These are phyloP conservation scores for Monilinia vaccinii-corymbosi DNA, from an alignment of 2,329 filamentous ascomycete genomes.

Conservation along the genomic window DNA sequence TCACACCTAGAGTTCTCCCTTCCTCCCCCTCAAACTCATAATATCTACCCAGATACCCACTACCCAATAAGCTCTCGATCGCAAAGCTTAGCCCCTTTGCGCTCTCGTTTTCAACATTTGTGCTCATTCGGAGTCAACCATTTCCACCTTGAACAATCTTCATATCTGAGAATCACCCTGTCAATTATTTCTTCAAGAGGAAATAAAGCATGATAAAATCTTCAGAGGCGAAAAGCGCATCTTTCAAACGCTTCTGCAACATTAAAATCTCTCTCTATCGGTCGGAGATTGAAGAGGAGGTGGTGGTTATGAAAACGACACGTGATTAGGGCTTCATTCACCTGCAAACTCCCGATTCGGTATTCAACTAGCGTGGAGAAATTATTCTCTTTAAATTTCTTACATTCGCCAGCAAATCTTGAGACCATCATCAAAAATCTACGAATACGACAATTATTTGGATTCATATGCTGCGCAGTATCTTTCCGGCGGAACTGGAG, in stretches of 20 bases:
- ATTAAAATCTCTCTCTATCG: not conserved
- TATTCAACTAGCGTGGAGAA: not conserved
- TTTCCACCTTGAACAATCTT: not conserved
- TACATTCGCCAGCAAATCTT: not conserved
- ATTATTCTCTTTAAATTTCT: not conserved
- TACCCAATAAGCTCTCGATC: not conserved
- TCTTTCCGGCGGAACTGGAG: no score
- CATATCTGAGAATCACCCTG: not conserved
- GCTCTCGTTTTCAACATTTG: not conserved
- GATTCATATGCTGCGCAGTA: not conserved
- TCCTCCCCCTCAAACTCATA: not conserved
- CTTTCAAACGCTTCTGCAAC: not conserved
- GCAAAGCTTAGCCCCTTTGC: not conserved
- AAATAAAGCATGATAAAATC: not conserved
- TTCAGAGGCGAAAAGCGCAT: not conserved
- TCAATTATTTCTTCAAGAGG: not conserved
- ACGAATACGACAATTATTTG: not conserved
- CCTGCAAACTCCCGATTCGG: not conserved
- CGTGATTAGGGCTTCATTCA: not conserved
- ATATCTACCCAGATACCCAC: not conserved
- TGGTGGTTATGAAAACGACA: not conserved
- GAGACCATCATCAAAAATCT: not conserved
- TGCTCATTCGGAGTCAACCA: not conserved
- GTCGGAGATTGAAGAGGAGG: not conserved
- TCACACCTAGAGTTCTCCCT: not conserved